These are phyloP conservation scores for Calonectria fujianensis DNA, from an alignment of 2,329 filamentous ascomycete genomes.

Conservation along the genomic window DNA sequence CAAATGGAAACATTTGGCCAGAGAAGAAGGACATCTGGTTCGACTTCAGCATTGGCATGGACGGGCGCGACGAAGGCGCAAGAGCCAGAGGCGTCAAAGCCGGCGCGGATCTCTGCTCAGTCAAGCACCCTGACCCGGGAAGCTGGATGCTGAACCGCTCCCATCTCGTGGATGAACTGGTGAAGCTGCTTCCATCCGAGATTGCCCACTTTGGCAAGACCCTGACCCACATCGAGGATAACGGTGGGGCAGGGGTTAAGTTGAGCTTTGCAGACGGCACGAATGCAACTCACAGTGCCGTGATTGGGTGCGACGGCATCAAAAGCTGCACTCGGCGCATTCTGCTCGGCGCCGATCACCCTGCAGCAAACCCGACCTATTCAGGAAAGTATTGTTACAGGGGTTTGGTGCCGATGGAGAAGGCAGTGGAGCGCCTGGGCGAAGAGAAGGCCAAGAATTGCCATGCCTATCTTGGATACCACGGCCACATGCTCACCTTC, in stretches of 20 bases:
- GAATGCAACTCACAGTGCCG: slow-evolving; percentile 22
- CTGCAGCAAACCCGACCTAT: slow-evolving; percentile 24
- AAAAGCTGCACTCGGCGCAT: slow-evolving; percentile 31
- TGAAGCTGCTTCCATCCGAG: slow-evolving; percentile 19
- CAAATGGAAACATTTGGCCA: slow-evolving; percentile 26
- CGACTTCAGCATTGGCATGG: slow-evolving; percentile 36
- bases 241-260: background rate
- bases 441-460: slow-evolving; percentile 37
- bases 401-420: slow-evolving; percentile 38
- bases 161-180: slow-evolving; percentile 37
- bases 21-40: slow-evolving; percentile 37
- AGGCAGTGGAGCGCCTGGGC: slow-evolving; percentile 37
- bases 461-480: slow-evolving; percentile 34
- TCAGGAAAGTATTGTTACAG: slow-evolving; percentile 38
- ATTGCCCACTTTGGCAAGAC: slow-evolving; percentile 35
- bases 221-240: slow-evolving; percentile 24
- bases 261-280: slow-evolving; percentile 33
- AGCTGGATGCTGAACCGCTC: slow-evolving; percentile 38
- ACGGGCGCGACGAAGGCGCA: slow-evolving; percentile 17
- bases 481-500: slow-evolving; percentile 41
- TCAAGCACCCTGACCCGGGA: slow-evolving; percentile 35
- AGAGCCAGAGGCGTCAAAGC: slow-evolving; percentile 25
- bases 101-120: slow-evolving; percentile 22
- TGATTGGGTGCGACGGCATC: slow-evolving; percentile 41
- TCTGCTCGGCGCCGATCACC: slow-evolving; percentile 22